Percentiles rank a stretch among this genome's conserved stretches.
These are phyloP conservation scores for Camelina sativa DNA, from an alignment of 345 rosid species.

Conservation along the genomic window DNA sequence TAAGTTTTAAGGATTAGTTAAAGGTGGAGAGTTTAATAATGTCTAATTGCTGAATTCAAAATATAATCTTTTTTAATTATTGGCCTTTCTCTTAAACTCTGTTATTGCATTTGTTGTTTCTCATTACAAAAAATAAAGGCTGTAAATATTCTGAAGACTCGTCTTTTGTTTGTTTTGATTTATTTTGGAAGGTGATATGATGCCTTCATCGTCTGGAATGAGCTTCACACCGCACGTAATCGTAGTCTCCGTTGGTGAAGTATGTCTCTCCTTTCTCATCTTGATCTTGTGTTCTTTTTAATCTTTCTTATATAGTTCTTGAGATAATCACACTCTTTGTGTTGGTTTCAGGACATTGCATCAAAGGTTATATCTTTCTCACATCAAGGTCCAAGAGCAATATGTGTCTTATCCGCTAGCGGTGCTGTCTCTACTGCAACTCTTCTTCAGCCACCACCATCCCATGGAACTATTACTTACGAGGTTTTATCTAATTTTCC, in stretches of 20 bases:
- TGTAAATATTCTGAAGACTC: not conserved
- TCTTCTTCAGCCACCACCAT: conserved; percentile 82
- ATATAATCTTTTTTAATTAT: conserved; percentile 25
- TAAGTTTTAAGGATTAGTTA: conserved; percentile 16
- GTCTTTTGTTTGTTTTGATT: not conserved
- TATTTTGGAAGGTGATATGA: conserved; percentile 34
- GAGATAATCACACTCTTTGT: conserved; percentile 7
- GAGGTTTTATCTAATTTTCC: conserved; percentile 56
- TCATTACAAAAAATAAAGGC: not conserved
- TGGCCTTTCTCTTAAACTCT: not conserved
- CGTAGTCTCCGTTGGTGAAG: conserved; percentile 78
- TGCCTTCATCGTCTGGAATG: conserved; percentile 66
- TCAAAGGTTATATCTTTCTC: conserved; percentile 75
- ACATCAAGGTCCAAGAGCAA: conserved; percentile 86
- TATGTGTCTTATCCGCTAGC: conserved; percentile 87
- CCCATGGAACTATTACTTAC: conserved; percentile 80
- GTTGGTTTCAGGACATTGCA: conserved; percentile 46
- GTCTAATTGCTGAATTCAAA: conserved; percentile 1
- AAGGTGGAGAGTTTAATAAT: conserved; percentile 35
- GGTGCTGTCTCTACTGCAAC: conserved; percentile 93
- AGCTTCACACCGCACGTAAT: conserved; percentile 88
- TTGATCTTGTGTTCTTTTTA: not conserved
- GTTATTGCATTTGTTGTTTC: not conserved
- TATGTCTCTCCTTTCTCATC: conserved; percentile 31
- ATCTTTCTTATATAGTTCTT: not conserved